Conservation (phyloP, 2,329 filamentous ascomycete genomes). For the Colletotrichum lindemuthianum region DNA sequence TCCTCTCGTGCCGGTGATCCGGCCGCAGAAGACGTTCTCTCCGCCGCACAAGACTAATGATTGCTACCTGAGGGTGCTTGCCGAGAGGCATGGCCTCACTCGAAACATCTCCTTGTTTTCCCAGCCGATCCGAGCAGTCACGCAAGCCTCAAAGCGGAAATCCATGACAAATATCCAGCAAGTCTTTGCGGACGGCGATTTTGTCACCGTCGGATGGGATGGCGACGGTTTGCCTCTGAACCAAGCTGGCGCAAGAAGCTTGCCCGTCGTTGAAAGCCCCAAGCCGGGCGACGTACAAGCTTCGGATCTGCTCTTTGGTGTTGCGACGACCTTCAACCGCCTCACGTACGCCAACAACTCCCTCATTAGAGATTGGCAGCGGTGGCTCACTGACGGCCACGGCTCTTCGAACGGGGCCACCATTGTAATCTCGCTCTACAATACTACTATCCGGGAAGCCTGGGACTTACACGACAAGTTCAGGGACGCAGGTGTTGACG, state of each 20-base stretch:
- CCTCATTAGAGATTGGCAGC: slow-evolving; percentile 54
- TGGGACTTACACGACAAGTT: slow-evolving; percentile 40
- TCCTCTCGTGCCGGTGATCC: slow-evolving; percentile 27
- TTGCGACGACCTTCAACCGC: slow-evolving; percentile 52
- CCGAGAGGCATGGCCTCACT: slow-evolving; percentile 25
- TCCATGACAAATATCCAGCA: slow-evolving; percentile 19
- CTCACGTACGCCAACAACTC: slow-evolving; percentile 51
- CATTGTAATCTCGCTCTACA: slow-evolving; percentile 54
- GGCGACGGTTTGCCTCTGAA: not conserved
- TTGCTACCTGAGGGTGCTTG: slow-evolving; percentile 15
- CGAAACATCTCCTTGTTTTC: slow-evolving; percentile 24
- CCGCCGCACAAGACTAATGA: slow-evolving; percentile 1
- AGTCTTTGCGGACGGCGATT: slow-evolving; percentile 6
- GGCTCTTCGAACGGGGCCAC: slow-evolving; percentile 54
- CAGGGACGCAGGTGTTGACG: slow-evolving; percentile 19
- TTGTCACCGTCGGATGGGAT: slow-evolving; percentile 19
- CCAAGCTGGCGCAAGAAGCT: slow-evolving; percentile 16
- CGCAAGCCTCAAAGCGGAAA: not conserved
- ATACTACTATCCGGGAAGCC: slow-evolving; percentile 47
- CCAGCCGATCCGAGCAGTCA: slow-evolving; percentile 9
- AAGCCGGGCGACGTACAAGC: slow-evolving; percentile 49
- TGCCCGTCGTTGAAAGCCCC: slow-evolving; percentile 46
- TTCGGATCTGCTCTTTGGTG: slow-evolving; percentile 46
- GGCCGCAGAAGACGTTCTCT: not conserved
- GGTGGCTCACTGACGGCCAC: slow-evolving; percentile 56